These are phyloP conservation scores for Lentinula edodes DNA, from an alignment of 768 basidiomycete genomes.

Conservation along the genomic window DNA sequence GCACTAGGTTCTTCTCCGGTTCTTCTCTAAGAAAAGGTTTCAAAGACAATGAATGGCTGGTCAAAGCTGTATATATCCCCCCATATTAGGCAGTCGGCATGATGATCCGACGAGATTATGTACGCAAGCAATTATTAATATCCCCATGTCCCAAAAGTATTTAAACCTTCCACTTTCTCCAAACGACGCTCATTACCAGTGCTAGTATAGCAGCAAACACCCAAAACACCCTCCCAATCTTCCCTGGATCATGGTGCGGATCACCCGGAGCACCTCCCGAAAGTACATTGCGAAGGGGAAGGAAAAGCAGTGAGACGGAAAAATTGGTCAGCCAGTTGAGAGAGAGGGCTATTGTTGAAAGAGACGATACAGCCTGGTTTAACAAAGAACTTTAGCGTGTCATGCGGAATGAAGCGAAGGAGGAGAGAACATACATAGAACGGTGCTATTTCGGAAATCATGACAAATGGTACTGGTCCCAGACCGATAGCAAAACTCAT, in stretches of 20 bases:
- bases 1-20: too few species aligned
- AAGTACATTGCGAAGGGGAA: constrained; percentile 76
- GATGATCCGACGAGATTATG: background rate
- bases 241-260: constrained; percentile 30
- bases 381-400: background rate
- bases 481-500: constrained; percentile 87
- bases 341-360: constrained; percentile 72
- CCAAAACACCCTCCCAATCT: constrained; percentile 88
- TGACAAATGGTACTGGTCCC: constrained; percentile 89
- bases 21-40: too few species aligned
- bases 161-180: background rate
- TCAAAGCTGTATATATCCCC: background rate
- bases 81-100: too few species aligned
- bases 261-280: constrained; percentile 43
- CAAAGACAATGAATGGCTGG: background rate
- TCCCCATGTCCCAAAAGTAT: background rate
- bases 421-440: constrained; percentile 47
- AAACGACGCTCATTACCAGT: constrained; percentile 8
- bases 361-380: constrained; percentile 67
- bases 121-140: background rate
- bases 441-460: constrained; percentile 88
- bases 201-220: constrained; percentile 63
- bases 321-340: constrained; percentile 84
- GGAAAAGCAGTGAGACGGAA: constrained; percentile 75
- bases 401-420: background rate